Evolutionary conservation across 192 early-diverging fungal species (phyloP).

Genomic region (Coemansia sp.): DNA sequence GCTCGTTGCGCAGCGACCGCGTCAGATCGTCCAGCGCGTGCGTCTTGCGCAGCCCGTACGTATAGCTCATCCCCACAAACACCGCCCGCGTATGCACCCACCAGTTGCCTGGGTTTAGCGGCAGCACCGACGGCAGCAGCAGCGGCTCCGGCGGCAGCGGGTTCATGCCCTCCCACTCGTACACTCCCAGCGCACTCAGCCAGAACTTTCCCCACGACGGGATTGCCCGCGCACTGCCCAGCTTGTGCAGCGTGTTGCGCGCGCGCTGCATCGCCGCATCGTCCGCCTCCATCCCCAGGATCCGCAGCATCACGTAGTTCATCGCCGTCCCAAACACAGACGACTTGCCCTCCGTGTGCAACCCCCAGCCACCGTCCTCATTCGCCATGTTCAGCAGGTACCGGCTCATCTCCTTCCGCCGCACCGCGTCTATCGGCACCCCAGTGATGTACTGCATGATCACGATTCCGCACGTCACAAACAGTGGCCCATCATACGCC

Average conservation of each 20-base stretch:
- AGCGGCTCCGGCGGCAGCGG: conserved; percentile 93
- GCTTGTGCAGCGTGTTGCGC: conserved; percentile 74
- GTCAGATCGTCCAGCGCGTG: conserved; percentile 70
- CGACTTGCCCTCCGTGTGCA: conserved; percentile 92
- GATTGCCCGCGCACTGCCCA: conserved; percentile 81
- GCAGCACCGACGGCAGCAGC: conserved; percentile 75
- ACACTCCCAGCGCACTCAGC: conserved; percentile 85
- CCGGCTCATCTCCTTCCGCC: conserved; percentile 76
- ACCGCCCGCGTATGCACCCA: conserved; percentile 95
- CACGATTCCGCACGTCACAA: conserved; percentile 88
- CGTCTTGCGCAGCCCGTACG: conserved; percentile 72
- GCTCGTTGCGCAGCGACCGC: conserved; percentile 77
- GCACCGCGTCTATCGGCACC: conserved; percentile 61
- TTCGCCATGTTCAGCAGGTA: conserved; percentile 85
- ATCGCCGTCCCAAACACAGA: conserved; percentile 95
- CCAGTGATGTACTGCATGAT: conserved; percentile 88
- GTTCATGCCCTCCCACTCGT: conserved; percentile 96
- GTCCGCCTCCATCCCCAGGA: conserved; percentile 82
- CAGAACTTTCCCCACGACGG: conserved; percentile 99
- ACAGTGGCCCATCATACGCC: conserved; percentile 97
- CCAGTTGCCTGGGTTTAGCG: conserved; percentile 86
- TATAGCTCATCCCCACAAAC: conserved; percentile 94
- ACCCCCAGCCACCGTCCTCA: conserved; percentile 94
- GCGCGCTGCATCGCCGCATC: conserved; percentile 85
- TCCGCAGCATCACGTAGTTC: conserved; percentile 88